Conservation (phyloP, 495 filamentous ascomycete species). For the Neurospora africana region DNA sequence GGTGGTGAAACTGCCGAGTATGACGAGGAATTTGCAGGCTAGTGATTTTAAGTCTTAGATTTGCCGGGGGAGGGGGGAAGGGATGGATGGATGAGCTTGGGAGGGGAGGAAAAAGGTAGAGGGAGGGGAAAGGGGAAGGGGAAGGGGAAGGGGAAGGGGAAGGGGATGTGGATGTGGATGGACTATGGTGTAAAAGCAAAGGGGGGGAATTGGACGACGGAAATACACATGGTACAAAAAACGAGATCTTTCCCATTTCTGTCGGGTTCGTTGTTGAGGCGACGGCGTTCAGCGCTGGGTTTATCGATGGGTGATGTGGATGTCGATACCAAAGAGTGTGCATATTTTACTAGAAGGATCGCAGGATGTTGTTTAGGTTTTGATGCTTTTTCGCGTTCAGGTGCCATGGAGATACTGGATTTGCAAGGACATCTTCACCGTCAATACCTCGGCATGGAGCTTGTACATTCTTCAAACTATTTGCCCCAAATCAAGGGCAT, state of each 20-base stretch:
- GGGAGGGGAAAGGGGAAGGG: no score
- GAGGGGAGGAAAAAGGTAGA: no score
- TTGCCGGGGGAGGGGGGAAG: no score
- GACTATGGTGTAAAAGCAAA: no score
- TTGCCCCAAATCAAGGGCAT: neutral
- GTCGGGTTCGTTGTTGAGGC: neutral
- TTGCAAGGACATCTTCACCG: neutral
- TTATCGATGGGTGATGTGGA: neutral
- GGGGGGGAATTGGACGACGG: no score
- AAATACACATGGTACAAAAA: no score
- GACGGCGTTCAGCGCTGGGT: neutral
- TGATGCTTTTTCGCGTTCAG: neutral
- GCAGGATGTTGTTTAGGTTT: neutral
- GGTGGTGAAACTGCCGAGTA: conserved; percentile 70
- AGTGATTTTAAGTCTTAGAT: conserved; percentile 63
- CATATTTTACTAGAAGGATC: neutral
- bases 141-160: no score
- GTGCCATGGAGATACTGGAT: neutral
- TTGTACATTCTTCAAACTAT: neutral
- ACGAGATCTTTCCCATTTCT: no score
- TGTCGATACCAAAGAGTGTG: neutral
- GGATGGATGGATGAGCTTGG: no score
- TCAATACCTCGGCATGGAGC: neutral
- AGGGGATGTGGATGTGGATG: no score
- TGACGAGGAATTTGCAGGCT: conserved; percentile 93